A percentile compares a stretch with the other conserved stretches of the same genome.
Conservation (phyloP, 495 filamentous ascomycete species). For the Penicillium tannophilum region DNA sequence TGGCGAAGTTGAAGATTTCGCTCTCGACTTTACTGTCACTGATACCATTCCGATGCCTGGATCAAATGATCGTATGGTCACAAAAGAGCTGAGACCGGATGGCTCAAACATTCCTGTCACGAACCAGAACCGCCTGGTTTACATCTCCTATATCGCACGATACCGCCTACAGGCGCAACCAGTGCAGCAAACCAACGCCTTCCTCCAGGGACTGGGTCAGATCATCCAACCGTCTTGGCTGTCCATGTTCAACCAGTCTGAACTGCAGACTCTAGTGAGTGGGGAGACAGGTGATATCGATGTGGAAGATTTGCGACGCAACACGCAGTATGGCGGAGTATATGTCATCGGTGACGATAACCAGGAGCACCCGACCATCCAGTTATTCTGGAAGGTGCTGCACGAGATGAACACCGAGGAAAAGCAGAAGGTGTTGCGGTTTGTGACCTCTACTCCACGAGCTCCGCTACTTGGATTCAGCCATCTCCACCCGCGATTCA, state of each 20-base stretch:
- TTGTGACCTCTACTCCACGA: conserved; percentile 90
- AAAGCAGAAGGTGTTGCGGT: conserved; percentile 84
- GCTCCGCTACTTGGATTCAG: conserved; percentile 92
- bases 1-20: conserved; percentile 76
- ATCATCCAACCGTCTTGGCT: conserved; percentile 94
- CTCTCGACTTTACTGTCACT: conserved; percentile 86
- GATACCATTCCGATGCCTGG: conserved; percentile 67
- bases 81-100: conserved; percentile 70
- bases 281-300: conserved; percentile 84
- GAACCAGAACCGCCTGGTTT: conserved; percentile 88
- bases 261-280: conserved; percentile 89
- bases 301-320: conserved; percentile 79
- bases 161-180: conserved; percentile 83
- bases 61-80: conserved; percentile 51
- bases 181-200: conserved; percentile 76
- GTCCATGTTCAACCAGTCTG: conserved; percentile 96
- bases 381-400: conserved; percentile 94
- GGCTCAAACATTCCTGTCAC: conserved; percentile 82
- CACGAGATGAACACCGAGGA: conserved; percentile 69
- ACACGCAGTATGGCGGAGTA: conserved; percentile 86
- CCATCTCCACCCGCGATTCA: conserved; percentile 82
- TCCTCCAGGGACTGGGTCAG: conserved; percentile 78
- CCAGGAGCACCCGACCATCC: conserved; percentile 78
- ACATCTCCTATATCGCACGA: conserved; percentile 87
- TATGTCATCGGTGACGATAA: conserved; percentile 88